A percentile compares a stretch with the other conserved stretches of the same genome.
Conservation (phyloP, 768 basidiomycete genomes). For the Lactifluus hygrophoroides region DNA sequence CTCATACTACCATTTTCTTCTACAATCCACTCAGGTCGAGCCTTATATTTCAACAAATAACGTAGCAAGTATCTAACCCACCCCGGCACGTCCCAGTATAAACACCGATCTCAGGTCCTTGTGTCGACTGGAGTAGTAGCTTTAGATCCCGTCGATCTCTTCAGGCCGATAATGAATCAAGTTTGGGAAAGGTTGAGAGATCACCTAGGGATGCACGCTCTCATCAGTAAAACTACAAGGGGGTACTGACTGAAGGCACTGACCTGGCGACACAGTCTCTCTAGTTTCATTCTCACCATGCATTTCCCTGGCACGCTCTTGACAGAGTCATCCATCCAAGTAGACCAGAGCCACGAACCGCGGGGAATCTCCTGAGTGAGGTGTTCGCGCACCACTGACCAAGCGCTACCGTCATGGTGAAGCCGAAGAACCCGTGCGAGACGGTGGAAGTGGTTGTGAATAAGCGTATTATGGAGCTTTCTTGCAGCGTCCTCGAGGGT, state of each 20-base stretch:
- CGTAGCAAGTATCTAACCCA: not conserved
- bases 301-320: slow-evolving; percentile 42
- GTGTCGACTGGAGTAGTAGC: too few relatives aligned
- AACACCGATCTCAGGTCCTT: not conserved
- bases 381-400: slow-evolving; percentile 40
- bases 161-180: slow-evolving; percentile 39
- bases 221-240: not conserved
- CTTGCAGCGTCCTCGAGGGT: slow-evolving; percentile 44
- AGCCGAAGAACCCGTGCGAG: slow-evolving; percentile 44
- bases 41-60: not conserved
- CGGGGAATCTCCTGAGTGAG: slow-evolving; percentile 38
- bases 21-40: not conserved
- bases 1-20: too few relatives aligned
- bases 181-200: slow-evolving; percentile 45
- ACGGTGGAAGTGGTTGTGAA: slow-evolving; percentile 53
- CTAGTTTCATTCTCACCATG: slow-evolving; percentile 49
- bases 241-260: slow-evolving; percentile 17
- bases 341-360: slow-evolving; percentile 37
- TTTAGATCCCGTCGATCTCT: too few relatives aligned
- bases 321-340: slow-evolving; percentile 32
- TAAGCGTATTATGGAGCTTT: slow-evolving; percentile 52
- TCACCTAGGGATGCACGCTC: slow-evolving; percentile 32
- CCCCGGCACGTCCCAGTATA: not conserved
- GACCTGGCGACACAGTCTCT: slow-evolving; percentile 48
- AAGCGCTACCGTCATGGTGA: slow-evolving; percentile 44